These are phyloP conservation scores for Kingdonia uniflora DNA, from an alignment of 164 flowering plant genomes.

Conservation along the genomic window DNA sequence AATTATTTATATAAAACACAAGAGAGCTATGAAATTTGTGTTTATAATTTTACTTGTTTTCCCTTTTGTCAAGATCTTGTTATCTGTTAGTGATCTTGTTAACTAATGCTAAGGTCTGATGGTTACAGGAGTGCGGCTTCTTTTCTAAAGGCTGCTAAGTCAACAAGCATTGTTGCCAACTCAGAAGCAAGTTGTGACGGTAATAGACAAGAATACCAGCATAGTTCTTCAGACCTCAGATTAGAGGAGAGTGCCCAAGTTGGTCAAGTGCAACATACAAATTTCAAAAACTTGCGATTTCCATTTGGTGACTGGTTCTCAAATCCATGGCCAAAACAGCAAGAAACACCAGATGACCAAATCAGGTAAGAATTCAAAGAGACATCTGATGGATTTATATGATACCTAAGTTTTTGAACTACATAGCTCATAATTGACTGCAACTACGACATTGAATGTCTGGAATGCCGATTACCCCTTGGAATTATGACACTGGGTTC, in stretches of 20 bases:
- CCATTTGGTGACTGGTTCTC: conserved; percentile 60
- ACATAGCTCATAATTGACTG: too few relatives aligned
- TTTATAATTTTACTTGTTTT: too few relatives aligned
- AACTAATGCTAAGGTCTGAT: background rate
- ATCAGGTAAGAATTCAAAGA: conserved; percentile 9
- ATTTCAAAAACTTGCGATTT: conserved; percentile 21
- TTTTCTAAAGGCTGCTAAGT: conserved; percentile 31
- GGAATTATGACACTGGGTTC: too few relatives aligned
- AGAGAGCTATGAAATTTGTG: too few relatives aligned
- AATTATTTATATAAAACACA: too few relatives aligned
- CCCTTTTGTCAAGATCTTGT: too few relatives aligned
- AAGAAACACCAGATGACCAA: conserved; percentile 11
- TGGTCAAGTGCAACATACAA: conserved; percentile 13
- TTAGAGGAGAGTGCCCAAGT: conserved; percentile 14
- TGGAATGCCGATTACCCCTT: too few relatives aligned
- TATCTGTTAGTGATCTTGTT: background rate
- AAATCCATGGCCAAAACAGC: conserved; percentile 35
- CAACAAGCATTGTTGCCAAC: conserved; percentile 18
- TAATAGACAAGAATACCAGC: conserved; percentile 11
- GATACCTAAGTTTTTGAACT: too few relatives aligned
- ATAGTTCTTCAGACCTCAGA: conserved; percentile 15
- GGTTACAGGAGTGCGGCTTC: conserved; percentile 77
- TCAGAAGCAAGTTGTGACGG: conserved; percentile 13
- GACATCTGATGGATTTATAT: too few relatives aligned
- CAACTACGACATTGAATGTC: too few relatives aligned